These are phyloP conservation scores for Sporothrix globosa DNA, from an alignment of 2,329 filamentous ascomycete species.

Conservation along the genomic window DNA sequence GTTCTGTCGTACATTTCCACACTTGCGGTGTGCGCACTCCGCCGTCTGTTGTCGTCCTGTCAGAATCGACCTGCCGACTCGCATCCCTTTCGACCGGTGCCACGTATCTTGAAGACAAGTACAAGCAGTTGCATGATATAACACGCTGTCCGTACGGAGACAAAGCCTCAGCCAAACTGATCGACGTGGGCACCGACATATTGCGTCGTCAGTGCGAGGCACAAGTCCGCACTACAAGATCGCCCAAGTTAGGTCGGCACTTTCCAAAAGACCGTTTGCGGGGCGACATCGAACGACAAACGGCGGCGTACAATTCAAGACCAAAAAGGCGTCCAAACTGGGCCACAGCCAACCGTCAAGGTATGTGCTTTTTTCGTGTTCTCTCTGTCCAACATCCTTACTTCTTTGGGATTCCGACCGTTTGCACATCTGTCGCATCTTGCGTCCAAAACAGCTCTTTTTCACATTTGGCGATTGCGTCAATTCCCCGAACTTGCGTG, in stretches of 20 bases:
- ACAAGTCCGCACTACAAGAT: neutral
- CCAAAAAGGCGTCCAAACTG: neutral
- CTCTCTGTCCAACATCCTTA: neutral
- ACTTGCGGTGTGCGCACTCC: neutral
- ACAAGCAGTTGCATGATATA: neutral
- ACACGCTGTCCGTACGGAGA: neutral
- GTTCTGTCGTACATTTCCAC: neutral
- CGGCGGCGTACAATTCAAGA: conserved; percentile 4
- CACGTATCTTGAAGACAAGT: neutral
- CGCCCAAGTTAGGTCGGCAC: conserved; percentile 5
- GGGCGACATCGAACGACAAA: conserved; percentile 4
- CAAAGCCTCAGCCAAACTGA: neutral
- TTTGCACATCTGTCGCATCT: conserved; percentile 13
- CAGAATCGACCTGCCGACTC: conserved; percentile 5
- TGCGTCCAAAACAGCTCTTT: neutral
- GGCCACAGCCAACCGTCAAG: conserved; percentile 5
- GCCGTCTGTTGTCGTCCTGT: neutral
- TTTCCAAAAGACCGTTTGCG: neutral
- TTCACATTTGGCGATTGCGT: neutral
- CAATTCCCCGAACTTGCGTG: neutral
- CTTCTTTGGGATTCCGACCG: neutral
- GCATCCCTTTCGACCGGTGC: neutral
- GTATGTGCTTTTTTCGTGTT: conserved; percentile 9
- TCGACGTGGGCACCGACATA: conserved; percentile 23
- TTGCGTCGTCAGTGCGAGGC: neutral